Conservation (phyloP, 2,329 filamentous ascomycete species). For the Ceratocystis alfenasii region DNA sequence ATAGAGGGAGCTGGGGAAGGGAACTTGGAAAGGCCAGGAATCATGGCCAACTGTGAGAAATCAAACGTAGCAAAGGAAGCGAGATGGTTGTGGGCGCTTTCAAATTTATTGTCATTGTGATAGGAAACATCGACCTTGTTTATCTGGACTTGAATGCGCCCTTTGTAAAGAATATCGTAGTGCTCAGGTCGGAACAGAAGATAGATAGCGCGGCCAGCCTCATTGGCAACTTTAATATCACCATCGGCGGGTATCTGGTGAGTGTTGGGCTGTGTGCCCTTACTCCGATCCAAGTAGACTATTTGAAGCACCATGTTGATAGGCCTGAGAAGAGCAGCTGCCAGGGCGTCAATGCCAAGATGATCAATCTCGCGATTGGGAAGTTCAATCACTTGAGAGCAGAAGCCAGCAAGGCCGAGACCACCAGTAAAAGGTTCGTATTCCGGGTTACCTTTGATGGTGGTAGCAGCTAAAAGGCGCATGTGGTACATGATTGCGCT, state of each 20-base stretch:
- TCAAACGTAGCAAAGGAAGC: slow-evolving; percentile 35
- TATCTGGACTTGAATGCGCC: slow-evolving; percentile 24
- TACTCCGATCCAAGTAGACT: slow-evolving; percentile 78
- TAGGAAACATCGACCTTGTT: slow-evolving; percentile 46
- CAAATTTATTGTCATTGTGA: slow-evolving; percentile 36
- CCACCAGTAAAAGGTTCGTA: slow-evolving; percentile 63
- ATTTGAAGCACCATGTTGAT: slow-evolving; percentile 73
- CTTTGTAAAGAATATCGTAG: slow-evolving; percentile 85
- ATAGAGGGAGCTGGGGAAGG: slow-evolving; percentile 26
- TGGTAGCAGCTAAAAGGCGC: slow-evolving; percentile 70
- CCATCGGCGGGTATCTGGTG: slow-evolving; percentile 51
- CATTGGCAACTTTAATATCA: slow-evolving; percentile 34
- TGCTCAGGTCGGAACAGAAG: slow-evolving; percentile 63
- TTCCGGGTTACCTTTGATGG: slow-evolving; percentile 61
- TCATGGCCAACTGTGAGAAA: slow-evolving; percentile 35
- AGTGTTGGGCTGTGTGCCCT: slow-evolving; percentile 62
- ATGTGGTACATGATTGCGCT: slow-evolving; percentile 75
- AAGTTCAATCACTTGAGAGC: slow-evolving; percentile 57
- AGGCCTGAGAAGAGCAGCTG: slow-evolving; percentile 67
- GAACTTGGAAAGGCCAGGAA: slow-evolving; percentile 35
- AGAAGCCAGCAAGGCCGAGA: slow-evolving; percentile 54
- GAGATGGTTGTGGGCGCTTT: slow-evolving; percentile 31
- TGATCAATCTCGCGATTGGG: slow-evolving; percentile 79
- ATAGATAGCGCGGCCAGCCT: slow-evolving; percentile 42
- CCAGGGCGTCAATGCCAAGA: slow-evolving; percentile 65